Conservation (phyloP, 352 stramenopile species). For the Pilasporangium apinafurcum region DNA sequence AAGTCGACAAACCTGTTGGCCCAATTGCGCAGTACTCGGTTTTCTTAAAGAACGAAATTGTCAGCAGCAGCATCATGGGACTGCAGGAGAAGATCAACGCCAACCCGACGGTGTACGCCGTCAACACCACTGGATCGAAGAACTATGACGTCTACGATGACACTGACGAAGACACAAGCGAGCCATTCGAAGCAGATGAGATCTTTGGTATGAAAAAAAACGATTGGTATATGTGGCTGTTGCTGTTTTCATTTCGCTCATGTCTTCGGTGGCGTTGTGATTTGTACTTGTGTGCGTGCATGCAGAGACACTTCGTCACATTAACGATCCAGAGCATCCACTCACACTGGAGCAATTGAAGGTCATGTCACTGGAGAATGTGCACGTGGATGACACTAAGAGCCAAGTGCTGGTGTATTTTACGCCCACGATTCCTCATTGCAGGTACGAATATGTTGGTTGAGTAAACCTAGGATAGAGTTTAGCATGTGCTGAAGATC, state of each 20-base stretch:
- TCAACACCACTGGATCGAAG: slow-evolving; percentile 40
- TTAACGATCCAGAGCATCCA: slow-evolving; percentile 93
- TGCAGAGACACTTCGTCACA: slow-evolving; percentile 79
- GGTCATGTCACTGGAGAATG: slow-evolving; percentile 88
- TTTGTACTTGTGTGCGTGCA: not conserved
- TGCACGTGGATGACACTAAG: slow-evolving; percentile 78
- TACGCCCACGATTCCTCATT: slow-evolving; percentile 96
- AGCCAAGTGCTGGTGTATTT: slow-evolving; percentile 82
- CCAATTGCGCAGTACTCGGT: too few relatives aligned
- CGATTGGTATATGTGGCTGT: too few relatives aligned
- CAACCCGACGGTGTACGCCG: slow-evolving; percentile 84
- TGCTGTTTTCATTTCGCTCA: not conserved
- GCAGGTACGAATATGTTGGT: slow-evolving; percentile 37
- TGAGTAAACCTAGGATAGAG: not conserved
- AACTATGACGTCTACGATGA: slow-evolving; percentile 61
- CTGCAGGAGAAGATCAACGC: slow-evolving; percentile 85
- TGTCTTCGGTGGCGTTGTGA: not conserved
- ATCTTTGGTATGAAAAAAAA: too few relatives aligned
- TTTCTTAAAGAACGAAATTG: not conserved
- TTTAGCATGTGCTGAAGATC: too few relatives aligned
- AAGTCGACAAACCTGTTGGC: too few relatives aligned
- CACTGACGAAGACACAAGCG: slow-evolving; percentile 53
- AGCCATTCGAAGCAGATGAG: slow-evolving; percentile 81
- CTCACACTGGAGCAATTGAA: slow-evolving; percentile 93
- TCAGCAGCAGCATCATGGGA: too few relatives aligned